Conservation (phyloP, 2,329 filamentous ascomycete genomes). For the Colletotrichum falcatum region DNA sequence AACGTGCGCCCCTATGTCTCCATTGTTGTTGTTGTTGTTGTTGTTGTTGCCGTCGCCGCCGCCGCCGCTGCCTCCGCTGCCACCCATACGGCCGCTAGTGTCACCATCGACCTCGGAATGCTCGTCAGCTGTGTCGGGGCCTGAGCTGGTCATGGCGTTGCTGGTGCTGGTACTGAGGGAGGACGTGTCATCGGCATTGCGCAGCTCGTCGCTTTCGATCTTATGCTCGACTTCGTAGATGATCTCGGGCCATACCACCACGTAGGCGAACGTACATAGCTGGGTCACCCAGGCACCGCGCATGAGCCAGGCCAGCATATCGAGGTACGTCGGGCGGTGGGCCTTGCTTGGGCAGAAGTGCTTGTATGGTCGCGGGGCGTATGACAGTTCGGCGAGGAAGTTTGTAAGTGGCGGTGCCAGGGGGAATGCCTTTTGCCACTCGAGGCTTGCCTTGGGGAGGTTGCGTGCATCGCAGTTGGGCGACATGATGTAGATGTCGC, state of each 20-base stretch:
- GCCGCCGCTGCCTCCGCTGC: conserved; percentile 36
- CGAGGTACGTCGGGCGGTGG: conserved; percentile 87
- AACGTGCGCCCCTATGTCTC: conserved; percentile 40
- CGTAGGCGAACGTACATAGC: conserved; percentile 89
- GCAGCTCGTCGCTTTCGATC: conserved; percentile 73
- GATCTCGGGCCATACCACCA: conserved; percentile 85
- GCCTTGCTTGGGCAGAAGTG: conserved; percentile 87
- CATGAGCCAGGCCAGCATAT: conserved; percentile 93
- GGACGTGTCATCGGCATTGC: conserved; percentile 46
- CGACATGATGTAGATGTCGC: conserved; percentile 91
- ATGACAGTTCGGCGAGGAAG: conserved; percentile 86
- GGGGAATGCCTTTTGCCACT: conserved; percentile 84
- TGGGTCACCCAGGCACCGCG: conserved; percentile 94
- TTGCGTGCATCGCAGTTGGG: conserved; percentile 85
- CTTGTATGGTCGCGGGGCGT: conserved; percentile 84
- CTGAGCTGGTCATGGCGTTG: conserved; percentile 24
- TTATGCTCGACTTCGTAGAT: conserved; percentile 82
- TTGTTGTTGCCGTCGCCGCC: background rate
- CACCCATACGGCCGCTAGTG: conserved; percentile 31
- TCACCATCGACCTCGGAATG: conserved; percentile 43
- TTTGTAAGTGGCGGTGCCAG: conserved; percentile 85
- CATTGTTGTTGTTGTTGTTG: conserved; percentile 25
- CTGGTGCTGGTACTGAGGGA: conserved; percentile 32
- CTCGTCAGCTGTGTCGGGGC: conserved; percentile 45
- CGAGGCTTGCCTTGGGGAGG: conserved; percentile 74